phyloP scores from a whole-genome alignment of 805 yeast genomes.

The Candida koratica region DNA sequence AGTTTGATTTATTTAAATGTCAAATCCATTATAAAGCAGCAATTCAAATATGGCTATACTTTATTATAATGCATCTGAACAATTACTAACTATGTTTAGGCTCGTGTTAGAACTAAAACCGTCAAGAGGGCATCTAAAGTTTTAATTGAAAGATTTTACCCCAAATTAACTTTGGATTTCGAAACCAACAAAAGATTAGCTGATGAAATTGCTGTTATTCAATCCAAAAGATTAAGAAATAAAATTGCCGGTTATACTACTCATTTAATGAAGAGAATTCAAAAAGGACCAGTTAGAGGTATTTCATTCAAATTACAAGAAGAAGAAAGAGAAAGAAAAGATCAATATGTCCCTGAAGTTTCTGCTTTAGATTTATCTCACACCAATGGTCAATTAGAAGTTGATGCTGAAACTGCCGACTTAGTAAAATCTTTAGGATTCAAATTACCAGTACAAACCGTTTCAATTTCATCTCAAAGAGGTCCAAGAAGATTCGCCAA shows the following conservation, averaged over 20 bases:
- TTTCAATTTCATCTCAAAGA: constrained; percentile 86
- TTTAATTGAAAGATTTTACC: constrained; percentile 98
- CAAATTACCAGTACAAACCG: constrained; percentile 78
- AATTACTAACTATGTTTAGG: constrained; percentile 50
- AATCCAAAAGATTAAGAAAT: constrained; percentile 99
- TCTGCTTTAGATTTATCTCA: constrained; percentile 98
- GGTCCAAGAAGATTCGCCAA: constrained; percentile 87
- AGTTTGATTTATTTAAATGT: too few relatives aligned
- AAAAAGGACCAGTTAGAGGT: constrained; percentile 99
- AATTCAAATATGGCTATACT: too few relatives aligned
- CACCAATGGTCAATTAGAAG: constrained; percentile 94
- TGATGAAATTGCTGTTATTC: constrained; percentile 97
- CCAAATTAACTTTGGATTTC: constrained; percentile 98
- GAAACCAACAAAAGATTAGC: constrained; percentile 99
- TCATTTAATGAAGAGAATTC: constrained; percentile 99
- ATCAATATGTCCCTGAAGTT: constrained; percentile 99
- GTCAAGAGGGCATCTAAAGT: constrained; percentile 99
- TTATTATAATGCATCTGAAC: not conserved
- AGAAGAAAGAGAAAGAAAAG: constrained; percentile 99
- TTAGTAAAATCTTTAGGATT: constrained; percentile 92
- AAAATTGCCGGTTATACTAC: constrained; percentile 99
- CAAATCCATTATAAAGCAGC: too few relatives aligned
- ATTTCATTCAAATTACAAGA: constrained; percentile 99
- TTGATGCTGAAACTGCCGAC: constrained; percentile 94
- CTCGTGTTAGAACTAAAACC: constrained; percentile 99